Evolutionary conservation across 2,329 filamentous ascomycete genomes (phyloP).

Genomic region (Neonectria hederae): DNA sequence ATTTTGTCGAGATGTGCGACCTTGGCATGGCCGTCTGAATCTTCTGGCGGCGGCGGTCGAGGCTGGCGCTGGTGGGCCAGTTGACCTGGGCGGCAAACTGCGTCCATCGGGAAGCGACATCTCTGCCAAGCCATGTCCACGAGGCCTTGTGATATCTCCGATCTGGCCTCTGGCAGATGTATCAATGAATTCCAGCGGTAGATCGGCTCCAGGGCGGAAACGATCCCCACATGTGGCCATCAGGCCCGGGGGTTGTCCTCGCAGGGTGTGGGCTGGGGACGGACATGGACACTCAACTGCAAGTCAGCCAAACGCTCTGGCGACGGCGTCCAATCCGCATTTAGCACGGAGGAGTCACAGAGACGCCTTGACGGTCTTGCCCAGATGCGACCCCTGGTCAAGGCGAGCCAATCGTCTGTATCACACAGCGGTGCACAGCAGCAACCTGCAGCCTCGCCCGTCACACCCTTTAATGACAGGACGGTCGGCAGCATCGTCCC

Average conservation of each 20-base stretch:
- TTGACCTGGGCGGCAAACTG: conserved; percentile 28
- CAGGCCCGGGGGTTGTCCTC: conserved; percentile 21
- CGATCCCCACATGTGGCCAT: conserved; percentile 19
- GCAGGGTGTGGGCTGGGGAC: no score
- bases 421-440: conserved; percentile 26
- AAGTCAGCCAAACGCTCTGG: conserved; percentile 28
- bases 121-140: conserved; percentile 30
- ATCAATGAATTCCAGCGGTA: conserved; percentile 3
- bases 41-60: conserved; percentile 17
- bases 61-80: conserved; percentile 3
- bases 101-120: conserved; percentile 38
- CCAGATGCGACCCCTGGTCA: conserved; percentile 21
- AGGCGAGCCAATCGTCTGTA: conserved; percentile 31
- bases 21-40: conserved; percentile 10
- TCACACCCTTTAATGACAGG: conserved; percentile 40
- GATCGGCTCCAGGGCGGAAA: conserved; percentile 29
- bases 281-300: no score
- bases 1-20: conserved; percentile 37
- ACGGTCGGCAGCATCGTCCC: conserved; percentile 32
- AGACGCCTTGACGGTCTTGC: conserved; percentile 17
- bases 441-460: conserved; percentile 24
- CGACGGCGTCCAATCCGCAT: conserved; percentile 19
- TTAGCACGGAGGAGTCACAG: conserved; percentile 25
- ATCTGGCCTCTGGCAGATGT: conserved; percentile 2
- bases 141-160: conserved; percentile 36